Conservation (phyloP, 139 green algal genomes). For the Axilococcus clingmanii region DNA sequence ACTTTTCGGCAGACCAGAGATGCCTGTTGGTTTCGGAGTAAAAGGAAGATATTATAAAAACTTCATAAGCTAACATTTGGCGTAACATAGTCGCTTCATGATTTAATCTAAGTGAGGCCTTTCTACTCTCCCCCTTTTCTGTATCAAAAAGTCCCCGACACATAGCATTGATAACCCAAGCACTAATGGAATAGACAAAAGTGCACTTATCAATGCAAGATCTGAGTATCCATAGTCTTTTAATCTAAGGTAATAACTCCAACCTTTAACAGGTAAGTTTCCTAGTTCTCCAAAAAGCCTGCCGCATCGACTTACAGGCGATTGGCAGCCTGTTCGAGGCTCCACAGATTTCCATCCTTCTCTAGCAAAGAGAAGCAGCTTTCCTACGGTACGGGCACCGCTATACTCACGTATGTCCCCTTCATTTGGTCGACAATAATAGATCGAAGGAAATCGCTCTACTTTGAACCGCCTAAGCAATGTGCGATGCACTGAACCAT, state of each 20-base stretch:
- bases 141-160: too few relatives aligned
- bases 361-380: constrained; percentile 12
- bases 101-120: background rate
- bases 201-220: constrained; percentile 10
- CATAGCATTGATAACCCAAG: constrained; percentile 4
- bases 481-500: constrained; percentile 8
- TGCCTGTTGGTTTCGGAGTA: too few relatives aligned
- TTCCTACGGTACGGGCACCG: constrained; percentile 7
- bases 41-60: too few relatives aligned
- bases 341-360: constrained; percentile 2
- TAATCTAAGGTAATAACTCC: background rate
- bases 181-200: constrained; percentile 18
- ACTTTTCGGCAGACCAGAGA: too few relatives aligned
- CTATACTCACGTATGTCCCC: constrained; percentile 8
- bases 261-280: background rate
- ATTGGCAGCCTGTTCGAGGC: constrained; percentile 18
- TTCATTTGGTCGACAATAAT: constrained; percentile 8
- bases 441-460: constrained; percentile 9
- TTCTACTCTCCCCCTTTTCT: background rate
- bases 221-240: constrained; percentile 13
- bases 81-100: too few relatives aligned
- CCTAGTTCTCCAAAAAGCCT: constrained; percentile 4
- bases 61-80: too few relatives aligned
- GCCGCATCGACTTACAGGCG: constrained; percentile 16
- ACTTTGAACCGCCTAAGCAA: constrained; percentile 18